Percentiles rank a stretch among this genome's conserved stretches.
These are phyloP conservation scores for Xenoacremonium recifei DNA, from an alignment of 2,329 filamentous ascomycete genomes.

Conservation along the genomic window DNA sequence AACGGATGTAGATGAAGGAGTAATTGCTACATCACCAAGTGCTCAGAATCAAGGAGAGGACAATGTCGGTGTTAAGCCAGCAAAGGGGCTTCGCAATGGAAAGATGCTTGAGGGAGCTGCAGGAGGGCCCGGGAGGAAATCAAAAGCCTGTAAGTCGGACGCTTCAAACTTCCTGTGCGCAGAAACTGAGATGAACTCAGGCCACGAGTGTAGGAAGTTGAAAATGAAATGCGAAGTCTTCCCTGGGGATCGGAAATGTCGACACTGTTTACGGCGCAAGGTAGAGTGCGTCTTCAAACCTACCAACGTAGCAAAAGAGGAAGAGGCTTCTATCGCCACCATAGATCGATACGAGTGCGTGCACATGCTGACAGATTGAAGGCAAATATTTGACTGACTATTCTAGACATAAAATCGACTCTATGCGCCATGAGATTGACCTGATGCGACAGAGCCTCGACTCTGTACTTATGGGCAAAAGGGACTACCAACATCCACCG, in stretches of 20 bases:
- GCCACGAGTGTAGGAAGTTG: conserved; percentile 12
- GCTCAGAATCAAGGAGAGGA: neutral
- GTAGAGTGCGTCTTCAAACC: conserved; percentile 13
- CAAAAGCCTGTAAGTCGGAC: conserved; percentile 12
- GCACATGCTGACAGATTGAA: no score
- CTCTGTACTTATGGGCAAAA: conserved; percentile 11
- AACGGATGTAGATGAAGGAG: neutral
- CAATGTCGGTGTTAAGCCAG: conserved; percentile 1
- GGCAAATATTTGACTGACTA: neutral
- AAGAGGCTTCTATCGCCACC: neutral
- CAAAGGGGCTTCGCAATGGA: conserved; percentile 1
- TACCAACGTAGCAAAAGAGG: neutral
- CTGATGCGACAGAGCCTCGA: conserved; percentile 22
- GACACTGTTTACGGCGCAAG: conserved; percentile 12
- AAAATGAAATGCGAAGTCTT: conserved; percentile 16
- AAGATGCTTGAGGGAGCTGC: conserved; percentile 3
- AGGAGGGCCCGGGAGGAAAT: conserved; percentile 10
- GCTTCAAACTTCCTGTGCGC: neutral
- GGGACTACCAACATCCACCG: neutral
- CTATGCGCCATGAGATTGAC: conserved; percentile 21
- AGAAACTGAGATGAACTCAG: conserved; percentile 1
- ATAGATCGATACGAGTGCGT: conserved; percentile 12
- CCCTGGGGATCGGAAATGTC: conserved; percentile 13
- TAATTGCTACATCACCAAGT: neutral
- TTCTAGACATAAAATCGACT: conserved; percentile 25